Conservation (phyloP, 768 basidiomycete genomes). For the Xerocomellus amylosporus region DNA sequence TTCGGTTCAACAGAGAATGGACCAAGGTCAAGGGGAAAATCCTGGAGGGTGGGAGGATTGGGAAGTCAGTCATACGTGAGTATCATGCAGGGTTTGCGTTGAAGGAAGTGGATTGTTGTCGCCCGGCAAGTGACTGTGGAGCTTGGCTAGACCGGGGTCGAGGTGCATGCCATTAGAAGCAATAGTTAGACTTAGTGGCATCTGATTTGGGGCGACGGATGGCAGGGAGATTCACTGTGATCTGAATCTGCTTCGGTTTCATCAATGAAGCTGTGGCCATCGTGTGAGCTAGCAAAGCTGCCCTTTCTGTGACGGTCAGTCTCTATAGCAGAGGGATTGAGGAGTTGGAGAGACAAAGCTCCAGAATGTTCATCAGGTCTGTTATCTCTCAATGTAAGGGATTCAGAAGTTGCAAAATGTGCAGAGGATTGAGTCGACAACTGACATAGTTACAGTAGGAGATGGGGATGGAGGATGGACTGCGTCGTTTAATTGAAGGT, state of each 20-base stretch:
- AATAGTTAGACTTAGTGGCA: conserved; percentile 33
- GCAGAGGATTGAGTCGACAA: conserved; percentile 64
- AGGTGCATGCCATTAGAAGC: conserved; percentile 39
- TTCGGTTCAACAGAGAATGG: conserved; percentile 76
- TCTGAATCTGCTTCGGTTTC: conserved; percentile 58
- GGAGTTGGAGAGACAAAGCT: conserved; percentile 49
- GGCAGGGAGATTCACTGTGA: conserved; percentile 28
- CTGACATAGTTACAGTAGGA: too few relatives aligned
- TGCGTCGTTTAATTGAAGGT: too few relatives aligned
- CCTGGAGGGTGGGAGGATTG: conserved; percentile 30
- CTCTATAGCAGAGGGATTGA: conserved; percentile 40
- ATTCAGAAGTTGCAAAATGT: conserved; percentile 56
- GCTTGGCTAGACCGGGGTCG: conserved; percentile 37
- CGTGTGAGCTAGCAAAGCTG: conserved; percentile 47
- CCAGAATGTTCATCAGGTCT: conserved; percentile 57
- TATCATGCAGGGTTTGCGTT: conserved; percentile 22
- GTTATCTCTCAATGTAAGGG: conserved; percentile 63
- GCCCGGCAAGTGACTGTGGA: background rate
- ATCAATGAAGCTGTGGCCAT: conserved; percentile 36
- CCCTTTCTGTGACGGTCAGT: conserved; percentile 49
- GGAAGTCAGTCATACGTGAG: conserved; percentile 19
- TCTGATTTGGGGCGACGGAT: conserved; percentile 38
- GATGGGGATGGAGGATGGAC: too few relatives aligned
- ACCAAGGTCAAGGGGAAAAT: conserved; percentile 50
- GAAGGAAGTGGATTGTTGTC: conserved; percentile 15